Conservation (phyloP, 73 alveolate species). For the Paramecium pentaurelia region DNA sequence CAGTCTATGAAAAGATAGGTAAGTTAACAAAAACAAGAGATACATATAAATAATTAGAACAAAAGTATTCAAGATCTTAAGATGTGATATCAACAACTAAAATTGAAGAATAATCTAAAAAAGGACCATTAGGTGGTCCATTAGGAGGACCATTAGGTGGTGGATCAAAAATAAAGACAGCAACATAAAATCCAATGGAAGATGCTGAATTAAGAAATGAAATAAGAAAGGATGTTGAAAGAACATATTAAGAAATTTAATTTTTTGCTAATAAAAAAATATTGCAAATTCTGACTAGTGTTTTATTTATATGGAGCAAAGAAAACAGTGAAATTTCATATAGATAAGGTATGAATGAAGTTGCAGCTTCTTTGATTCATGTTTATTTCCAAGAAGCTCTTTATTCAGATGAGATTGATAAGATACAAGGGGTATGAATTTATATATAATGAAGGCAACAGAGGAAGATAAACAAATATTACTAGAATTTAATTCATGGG, state of each 20-base stretch:
- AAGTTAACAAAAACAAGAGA: neutral
- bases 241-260: conserved; percentile 53
- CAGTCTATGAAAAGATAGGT: neutral
- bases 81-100: neutral
- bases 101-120: neutral
- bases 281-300: conserved; percentile 4
- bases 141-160: conserved; percentile 49
- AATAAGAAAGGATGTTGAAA: conserved; percentile 56
- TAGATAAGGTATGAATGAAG: conserved; percentile 62
- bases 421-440: conserved; percentile 8
- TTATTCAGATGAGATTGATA: neutral
- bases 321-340: conserved; percentile 57
- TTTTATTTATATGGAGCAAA: conserved; percentile 52
- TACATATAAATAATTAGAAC: neutral
- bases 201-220: conserved; percentile 49
- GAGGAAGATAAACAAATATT: conserved; percentile 21
- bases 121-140: conserved; percentile 46
- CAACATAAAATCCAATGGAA: neutral
- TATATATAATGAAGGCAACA: neutral
- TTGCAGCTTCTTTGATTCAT: conserved; percentile 56
- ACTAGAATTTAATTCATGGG: conserved; percentile 48
- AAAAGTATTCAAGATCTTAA: neutral
- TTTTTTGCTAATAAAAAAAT: conserved; percentile 49
- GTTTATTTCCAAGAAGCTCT: conserved; percentile 56
- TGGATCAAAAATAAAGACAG: neutral